Evolutionary conservation across 108 stramenopile species (phyloP).

Genomic region (Pseudonitzschia delicatissima): DNA sequence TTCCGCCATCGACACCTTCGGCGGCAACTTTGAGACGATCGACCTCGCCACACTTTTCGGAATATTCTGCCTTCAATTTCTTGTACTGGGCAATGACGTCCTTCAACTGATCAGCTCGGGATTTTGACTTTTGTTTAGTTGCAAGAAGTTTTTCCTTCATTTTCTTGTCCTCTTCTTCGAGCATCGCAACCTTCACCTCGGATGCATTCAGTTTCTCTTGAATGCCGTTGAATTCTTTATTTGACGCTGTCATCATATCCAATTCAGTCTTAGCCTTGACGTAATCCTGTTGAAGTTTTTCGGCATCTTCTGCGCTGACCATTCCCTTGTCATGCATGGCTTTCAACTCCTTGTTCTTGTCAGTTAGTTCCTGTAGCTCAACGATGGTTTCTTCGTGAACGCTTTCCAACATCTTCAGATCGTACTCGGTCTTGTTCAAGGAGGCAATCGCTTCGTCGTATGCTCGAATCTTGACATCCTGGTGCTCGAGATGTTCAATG

Average conservation of each 20-base stretch:
- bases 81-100: slow-evolving; percentile 33
- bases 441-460: slow-evolving; percentile 3
- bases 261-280: slow-evolving; percentile 19
- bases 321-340: background rate
- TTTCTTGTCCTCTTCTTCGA: slow-evolving; percentile 16
- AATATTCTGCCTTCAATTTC: slow-evolving; percentile 15
- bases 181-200: slow-evolving; percentile 9
- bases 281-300: slow-evolving; percentile 9
- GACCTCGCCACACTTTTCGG: slow-evolving; percentile 4
- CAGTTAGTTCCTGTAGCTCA: slow-evolving; percentile 8
- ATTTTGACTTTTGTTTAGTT: slow-evolving; percentile 15
- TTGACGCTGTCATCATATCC: slow-evolving; percentile 9
- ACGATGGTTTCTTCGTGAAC: background rate
- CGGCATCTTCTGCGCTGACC: background rate
- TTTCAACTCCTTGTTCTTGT: background rate
- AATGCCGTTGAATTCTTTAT: slow-evolving; percentile 5
- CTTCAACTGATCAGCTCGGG: slow-evolving; percentile 14
- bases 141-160: background rate
- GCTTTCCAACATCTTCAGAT: slow-evolving; percentile 15
- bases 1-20: background rate
- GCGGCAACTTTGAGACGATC: slow-evolving; percentile 8
- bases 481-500: slow-evolving; percentile 3
- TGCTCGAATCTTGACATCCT: slow-evolving; percentile 1
- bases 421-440: slow-evolving; percentile 5
- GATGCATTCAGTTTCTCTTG: slow-evolving; percentile 10